phyloP scores from a whole-genome alignment of 768 basidiomycete genomes.

The Pisolithus tinctorius region DNA sequence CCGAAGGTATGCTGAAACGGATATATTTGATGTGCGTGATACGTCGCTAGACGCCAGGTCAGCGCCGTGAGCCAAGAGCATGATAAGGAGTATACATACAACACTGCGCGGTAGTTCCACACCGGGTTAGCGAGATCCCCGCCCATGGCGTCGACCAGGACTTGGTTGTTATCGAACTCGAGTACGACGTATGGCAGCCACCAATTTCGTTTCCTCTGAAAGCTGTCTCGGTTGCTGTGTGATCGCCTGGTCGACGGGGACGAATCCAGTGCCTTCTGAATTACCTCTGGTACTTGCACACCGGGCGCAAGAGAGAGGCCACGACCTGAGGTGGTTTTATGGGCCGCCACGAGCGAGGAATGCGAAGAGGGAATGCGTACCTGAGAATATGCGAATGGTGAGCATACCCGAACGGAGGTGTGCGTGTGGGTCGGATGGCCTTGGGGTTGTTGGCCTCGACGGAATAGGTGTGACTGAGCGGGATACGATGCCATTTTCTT shows the following conservation, averaged over 20 bases:
- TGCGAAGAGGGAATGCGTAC: slow-evolving; percentile 34
- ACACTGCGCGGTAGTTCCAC: slow-evolving; percentile 95
- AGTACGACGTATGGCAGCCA: slow-evolving; percentile 97
- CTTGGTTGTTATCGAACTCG: slow-evolving; percentile 97
- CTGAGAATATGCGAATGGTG: slow-evolving; percentile 93
- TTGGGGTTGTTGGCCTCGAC: slow-evolving; percentile 76
- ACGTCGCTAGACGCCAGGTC: slow-evolving; percentile 65
- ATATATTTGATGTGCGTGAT: slow-evolving; percentile 86
- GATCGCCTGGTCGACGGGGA: slow-evolving; percentile 47
- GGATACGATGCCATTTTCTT: slow-evolving; percentile 64
- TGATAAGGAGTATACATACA: slow-evolving; percentile 48
- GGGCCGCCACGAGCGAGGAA: slow-evolving; percentile 2
- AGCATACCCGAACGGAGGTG: slow-evolving; percentile 86
- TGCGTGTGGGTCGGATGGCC: slow-evolving; percentile 40
- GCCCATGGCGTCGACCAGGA: slow-evolving; percentile 91
- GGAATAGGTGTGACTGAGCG: slow-evolving; percentile 78
- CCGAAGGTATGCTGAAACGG: slow-evolving; percentile 86
- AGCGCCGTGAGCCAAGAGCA: background rate
- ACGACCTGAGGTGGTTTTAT: slow-evolving; percentile 43
- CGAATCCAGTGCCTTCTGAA: slow-evolving; percentile 72
- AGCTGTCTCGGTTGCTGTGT: slow-evolving; percentile 78
- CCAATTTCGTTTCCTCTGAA: slow-evolving; percentile 89
- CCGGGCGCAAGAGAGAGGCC: slow-evolving; percentile 78
- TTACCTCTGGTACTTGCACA: slow-evolving; percentile 72
- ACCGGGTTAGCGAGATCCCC: slow-evolving; percentile 87